Evolutionary conservation across 345 rosid species (phyloP).

Genomic region (Brassica napus): DNA sequence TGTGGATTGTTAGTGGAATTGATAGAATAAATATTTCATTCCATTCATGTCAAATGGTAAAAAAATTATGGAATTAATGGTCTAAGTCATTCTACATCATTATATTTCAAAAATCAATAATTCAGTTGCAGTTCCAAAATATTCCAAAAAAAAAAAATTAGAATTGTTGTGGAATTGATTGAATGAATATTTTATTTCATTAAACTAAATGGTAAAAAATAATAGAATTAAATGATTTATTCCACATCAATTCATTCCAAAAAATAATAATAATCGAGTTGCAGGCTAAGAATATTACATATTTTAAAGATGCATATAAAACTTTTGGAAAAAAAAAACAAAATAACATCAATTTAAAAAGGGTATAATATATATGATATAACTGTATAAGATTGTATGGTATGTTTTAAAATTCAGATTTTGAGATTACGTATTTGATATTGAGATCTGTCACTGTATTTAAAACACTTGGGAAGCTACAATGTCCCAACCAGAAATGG

Average conservation of each 20-base stretch:
- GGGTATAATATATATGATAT: too few relatives aligned
- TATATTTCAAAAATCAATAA: neutral
- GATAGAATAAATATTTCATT: too few relatives aligned
- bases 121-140: neutral
- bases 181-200: neutral
- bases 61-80: neutral
- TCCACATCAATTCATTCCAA: neutral
- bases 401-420: neutral
- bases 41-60: neutral
- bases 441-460: neutral
- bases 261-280: neutral
- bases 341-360: neutral
- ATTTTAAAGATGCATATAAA: neutral
- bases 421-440: neutral
- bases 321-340: neutral
- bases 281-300: neutral
- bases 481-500: neutral
- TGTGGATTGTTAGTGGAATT: too few relatives aligned
- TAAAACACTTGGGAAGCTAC: neutral
- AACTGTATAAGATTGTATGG: neutral
- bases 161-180: neutral
- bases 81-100: neutral
- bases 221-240: neutral
- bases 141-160: too few relatives aligned
- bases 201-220: too few relatives aligned